Evolutionary conservation across 768 basidiomycete genomes (phyloP).

Genomic region (Collybia nuda): DNA sequence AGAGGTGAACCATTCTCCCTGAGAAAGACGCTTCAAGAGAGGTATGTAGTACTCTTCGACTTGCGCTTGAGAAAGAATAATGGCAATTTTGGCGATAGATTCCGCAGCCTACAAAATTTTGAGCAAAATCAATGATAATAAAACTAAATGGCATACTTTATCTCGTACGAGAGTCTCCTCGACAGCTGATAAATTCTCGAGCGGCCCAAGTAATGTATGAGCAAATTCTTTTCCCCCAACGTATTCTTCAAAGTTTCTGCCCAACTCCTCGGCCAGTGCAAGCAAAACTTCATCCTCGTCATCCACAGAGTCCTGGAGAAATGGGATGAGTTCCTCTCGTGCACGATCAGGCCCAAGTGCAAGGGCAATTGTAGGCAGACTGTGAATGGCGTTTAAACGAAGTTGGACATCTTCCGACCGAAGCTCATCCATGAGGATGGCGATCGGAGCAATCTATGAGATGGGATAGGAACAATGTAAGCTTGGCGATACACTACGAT

Average conservation of each 20-base stretch:
- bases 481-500: slow-evolving; percentile 11
- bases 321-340: slow-evolving; percentile 92
- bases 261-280: slow-evolving; percentile 93
- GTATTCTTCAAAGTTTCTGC: slow-evolving; percentile 90
- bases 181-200: slow-evolving; percentile 94
- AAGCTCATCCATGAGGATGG: slow-evolving; percentile 96
- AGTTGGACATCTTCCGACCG: slow-evolving; percentile 97
- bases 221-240: slow-evolving; percentile 88
- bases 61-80: slow-evolving; percentile 72
- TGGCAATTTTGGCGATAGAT: slow-evolving; percentile 88
- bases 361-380: slow-evolving; percentile 96
- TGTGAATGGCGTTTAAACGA: slow-evolving; percentile 94
- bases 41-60: slow-evolving; percentile 92
- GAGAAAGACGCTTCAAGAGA: slow-evolving; percentile 82
- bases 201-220: slow-evolving; percentile 83
- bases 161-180: slow-evolving; percentile 98
- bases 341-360: slow-evolving; percentile 95
- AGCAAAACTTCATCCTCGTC: slow-evolving; percentile 98
- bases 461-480: slow-evolving; percentile 8
- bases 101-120: slow-evolving; percentile 74
- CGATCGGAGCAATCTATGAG: slow-evolving; percentile 85
- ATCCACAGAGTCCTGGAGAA: slow-evolving; percentile 98
- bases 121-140: slow-evolving; percentile 7
- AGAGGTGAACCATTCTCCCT: slow-evolving; percentile 99
- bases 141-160: slow-evolving; percentile 60